A percentile compares a stretch with the other conserved stretches of the same genome.
Conservation (phyloP, 1,284 basidiomycete species). For the Leccinum proximum region DNA sequence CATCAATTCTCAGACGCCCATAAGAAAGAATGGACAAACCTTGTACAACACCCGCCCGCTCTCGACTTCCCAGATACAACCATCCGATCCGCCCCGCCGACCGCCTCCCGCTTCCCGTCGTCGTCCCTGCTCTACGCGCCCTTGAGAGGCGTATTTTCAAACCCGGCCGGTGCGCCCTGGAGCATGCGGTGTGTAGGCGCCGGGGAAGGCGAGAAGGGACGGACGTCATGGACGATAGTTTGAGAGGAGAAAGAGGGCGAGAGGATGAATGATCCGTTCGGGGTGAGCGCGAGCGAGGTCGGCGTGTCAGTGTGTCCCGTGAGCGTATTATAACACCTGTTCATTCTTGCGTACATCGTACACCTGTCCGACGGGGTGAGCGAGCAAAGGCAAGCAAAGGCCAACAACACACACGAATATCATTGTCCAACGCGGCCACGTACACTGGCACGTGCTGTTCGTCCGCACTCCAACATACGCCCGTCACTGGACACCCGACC, state of each 20-base stretch:
- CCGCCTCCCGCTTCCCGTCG: slow-evolving; percentile 66
- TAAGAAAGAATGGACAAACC: slow-evolving; percentile 36
- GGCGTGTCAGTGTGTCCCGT: slow-evolving; percentile 87
- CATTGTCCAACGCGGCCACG: slow-evolving; percentile 90
- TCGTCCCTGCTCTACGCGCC: slow-evolving; percentile 84
- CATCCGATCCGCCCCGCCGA: slow-evolving; percentile 79
- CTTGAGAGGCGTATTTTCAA: slow-evolving; percentile 79
- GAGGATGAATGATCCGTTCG: slow-evolving; percentile 81
- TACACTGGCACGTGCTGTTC: slow-evolving; percentile 70
- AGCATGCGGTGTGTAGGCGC: slow-evolving; percentile 79
- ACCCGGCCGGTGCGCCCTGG: slow-evolving; percentile 86
- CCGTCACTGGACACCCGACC: slow-evolving; percentile 86
- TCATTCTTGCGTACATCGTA: slow-evolving; percentile 85
- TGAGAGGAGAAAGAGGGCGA: slow-evolving; percentile 89
- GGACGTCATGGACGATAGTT: slow-evolving; percentile 85
- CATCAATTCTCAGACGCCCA: not conserved
- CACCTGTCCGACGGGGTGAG: slow-evolving; percentile 43
- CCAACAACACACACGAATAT: slow-evolving; percentile 41
- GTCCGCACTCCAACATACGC: slow-evolving; percentile 89
- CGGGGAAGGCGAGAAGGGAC: slow-evolving; percentile 85
- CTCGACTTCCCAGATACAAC: slow-evolving; percentile 96
- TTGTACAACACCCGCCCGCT: slow-evolving; percentile 85
- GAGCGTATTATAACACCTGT: slow-evolving; percentile 64
- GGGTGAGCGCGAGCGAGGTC: slow-evolving; percentile 85
- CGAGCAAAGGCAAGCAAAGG: not conserved